phyloP scores from a whole-genome alignment of 768 basidiomycete species.

The Phaffia australis region DNA sequence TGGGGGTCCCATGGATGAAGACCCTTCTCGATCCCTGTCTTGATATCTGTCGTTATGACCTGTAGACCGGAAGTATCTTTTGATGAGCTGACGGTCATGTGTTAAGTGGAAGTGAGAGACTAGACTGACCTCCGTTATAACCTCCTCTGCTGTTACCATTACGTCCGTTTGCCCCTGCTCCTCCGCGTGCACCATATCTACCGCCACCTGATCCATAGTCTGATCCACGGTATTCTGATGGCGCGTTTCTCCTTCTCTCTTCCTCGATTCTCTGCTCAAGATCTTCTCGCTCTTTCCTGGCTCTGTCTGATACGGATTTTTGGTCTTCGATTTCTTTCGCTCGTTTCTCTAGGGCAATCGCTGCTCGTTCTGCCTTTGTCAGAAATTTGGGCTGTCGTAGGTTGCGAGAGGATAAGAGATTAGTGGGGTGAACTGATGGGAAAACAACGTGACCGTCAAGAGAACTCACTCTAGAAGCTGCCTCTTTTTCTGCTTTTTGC shows the following conservation, averaged over 20 bases:
- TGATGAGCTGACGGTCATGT: too few relatives aligned
- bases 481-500: conserved; percentile 80
- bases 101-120: not conserved
- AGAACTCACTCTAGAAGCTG: conserved; percentile 62
- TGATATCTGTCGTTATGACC: conserved; percentile 3
- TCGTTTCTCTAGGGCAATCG: conserved; percentile 76
- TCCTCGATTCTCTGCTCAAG: conserved; percentile 69
- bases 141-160: conserved; percentile 18
- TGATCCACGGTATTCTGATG: not conserved
- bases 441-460: not conserved
- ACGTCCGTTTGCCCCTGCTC: not conserved
- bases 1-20: conserved; percentile 14
- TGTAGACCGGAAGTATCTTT: not conserved
- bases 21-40: conserved; percentile 6
- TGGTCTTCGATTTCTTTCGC: conserved; percentile 68
- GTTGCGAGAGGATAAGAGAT: conserved; percentile 9
- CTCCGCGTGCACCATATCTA: not conserved
- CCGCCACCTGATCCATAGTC: conserved; percentile 4
- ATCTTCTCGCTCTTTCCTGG: conserved; percentile 52
- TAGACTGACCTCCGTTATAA: conserved; percentile 7
- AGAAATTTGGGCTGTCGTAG: conserved; percentile 74
- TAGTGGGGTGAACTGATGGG: not conserved
- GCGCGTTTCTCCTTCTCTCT: conserved; percentile 40
- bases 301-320: conserved; percentile 53
- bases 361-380: conserved; percentile 80